Evolutionary conservation across 2,329 filamentous ascomycete species (phyloP).

Genomic region (Botryotinia convoluta): DNA sequence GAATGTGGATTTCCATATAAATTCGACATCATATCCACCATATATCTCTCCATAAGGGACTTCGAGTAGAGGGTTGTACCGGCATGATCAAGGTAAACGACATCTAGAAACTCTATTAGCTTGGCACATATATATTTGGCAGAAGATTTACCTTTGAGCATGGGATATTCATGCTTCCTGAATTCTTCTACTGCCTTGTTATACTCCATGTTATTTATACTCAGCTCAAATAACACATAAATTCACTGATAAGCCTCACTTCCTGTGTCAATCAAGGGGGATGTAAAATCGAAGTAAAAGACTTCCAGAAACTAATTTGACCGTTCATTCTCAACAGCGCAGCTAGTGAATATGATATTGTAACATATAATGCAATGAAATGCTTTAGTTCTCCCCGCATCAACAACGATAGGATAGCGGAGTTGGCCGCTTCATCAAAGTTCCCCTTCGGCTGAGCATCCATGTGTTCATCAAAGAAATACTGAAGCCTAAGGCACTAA

Average conservation of each 20-base stretch:
- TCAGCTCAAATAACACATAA: slow-evolving; percentile 17
- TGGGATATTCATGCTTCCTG: slow-evolving; percentile 62
- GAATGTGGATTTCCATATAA: slow-evolving; percentile 94
- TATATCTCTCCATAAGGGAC: slow-evolving; percentile 76
- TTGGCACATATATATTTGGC: not conserved
- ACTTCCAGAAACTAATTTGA: slow-evolving; percentile 11
- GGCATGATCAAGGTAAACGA: slow-evolving; percentile 82
- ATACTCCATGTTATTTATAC: slow-evolving; percentile 43
- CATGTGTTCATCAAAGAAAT: not conserved
- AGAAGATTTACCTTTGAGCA: slow-evolving; percentile 57
- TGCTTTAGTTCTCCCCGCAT: slow-evolving; percentile 1
- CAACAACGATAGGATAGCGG: slow-evolving; percentile 8
- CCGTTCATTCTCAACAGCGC: slow-evolving; percentile 24
- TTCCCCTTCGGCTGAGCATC: not conserved
- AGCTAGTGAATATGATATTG: slow-evolving; percentile 1
- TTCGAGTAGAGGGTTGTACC: slow-evolving; percentile 84
- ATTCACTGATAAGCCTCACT: not conserved
- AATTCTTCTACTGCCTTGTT: slow-evolving; percentile 58
- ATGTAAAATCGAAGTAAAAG: slow-evolving; percentile 5
- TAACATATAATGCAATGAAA: not conserved
- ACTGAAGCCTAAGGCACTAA: not conserved
- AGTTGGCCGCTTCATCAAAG: slow-evolving; percentile 11
- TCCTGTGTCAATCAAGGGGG: slow-evolving; percentile 19
- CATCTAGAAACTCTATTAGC: slow-evolving; percentile 27
- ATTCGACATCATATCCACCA: slow-evolving; percentile 66